Conservation (phyloP, 257 asterid genomes). For the Nicotiana otophora region DNA sequence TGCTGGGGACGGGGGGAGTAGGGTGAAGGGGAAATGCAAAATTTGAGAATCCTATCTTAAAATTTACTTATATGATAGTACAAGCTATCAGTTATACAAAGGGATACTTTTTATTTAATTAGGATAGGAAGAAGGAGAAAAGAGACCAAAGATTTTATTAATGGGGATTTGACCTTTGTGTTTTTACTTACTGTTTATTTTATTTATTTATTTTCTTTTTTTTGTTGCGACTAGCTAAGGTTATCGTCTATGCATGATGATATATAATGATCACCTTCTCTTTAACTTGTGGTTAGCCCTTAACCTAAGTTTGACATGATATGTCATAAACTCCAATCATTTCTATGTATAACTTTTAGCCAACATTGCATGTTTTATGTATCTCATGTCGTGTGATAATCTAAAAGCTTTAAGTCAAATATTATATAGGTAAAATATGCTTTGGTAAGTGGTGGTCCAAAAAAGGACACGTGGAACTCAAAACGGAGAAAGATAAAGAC, state of each 20-base stretch:
- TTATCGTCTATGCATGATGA: not conserved
- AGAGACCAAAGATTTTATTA: too few species aligned
- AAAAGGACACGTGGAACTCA: too few species aligned
- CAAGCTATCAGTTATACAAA: too few species aligned
- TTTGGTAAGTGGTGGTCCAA: too few species aligned
- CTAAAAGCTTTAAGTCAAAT: not conserved
- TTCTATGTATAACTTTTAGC: conserved; percentile 4
- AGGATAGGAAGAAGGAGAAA: too few species aligned
- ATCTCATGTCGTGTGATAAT: not conserved
- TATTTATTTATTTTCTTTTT: not conserved
- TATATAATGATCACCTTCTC: not conserved
- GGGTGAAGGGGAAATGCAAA: too few species aligned
- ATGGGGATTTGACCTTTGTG: not conserved
- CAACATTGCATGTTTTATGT: conserved; percentile 22
- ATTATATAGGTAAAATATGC: too few species aligned
- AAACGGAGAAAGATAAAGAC: too few species aligned
- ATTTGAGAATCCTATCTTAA: too few species aligned
- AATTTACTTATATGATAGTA: too few species aligned
- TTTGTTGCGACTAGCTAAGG: not conserved
- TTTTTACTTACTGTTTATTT: not conserved
- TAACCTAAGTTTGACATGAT: not conserved
- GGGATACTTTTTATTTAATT: too few species aligned
- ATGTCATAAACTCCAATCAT: conserved; percentile 8
- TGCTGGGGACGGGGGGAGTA: too few species aligned
- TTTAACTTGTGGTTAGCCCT: conserved; percentile 5